Percentiles rank a stretch among this genome's conserved stretches.
Conservation (phyloP, 2,329 filamentous ascomycete species). For the Thelonectria blattea region DNA sequence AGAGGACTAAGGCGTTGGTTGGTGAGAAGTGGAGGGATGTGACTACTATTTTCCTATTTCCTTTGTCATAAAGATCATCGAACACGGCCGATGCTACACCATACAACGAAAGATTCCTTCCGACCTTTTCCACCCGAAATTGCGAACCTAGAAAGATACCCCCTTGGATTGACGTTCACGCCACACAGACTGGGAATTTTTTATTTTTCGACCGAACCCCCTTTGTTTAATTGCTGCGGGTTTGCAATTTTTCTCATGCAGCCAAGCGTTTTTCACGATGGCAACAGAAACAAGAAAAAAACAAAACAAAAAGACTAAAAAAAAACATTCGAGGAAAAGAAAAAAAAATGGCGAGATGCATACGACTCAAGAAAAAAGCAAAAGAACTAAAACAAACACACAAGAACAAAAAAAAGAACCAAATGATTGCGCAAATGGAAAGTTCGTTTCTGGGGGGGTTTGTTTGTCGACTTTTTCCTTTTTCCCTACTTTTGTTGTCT, state of each 20-base stretch:
- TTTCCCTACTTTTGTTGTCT: constrained; percentile 1
- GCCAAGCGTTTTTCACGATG: constrained; percentile 3
- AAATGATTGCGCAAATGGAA: constrained; percentile 16
- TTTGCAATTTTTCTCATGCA: constrained; percentile 23
- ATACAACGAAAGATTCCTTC: constrained; percentile 33
- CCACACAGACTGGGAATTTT: constrained; percentile 37
- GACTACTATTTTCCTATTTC: constrained; percentile 31
- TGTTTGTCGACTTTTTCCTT: constrained; percentile 17
- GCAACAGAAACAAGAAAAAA: constrained; percentile 5
- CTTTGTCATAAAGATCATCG: constrained; percentile 36
- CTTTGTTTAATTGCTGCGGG: constrained; percentile 15
- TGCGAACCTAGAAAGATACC: constrained; percentile 51
- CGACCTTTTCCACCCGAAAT: constrained; percentile 39
- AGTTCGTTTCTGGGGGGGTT: constrained; percentile 20
- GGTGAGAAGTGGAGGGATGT: constrained; percentile 6
- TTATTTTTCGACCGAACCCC: constrained; percentile 5
- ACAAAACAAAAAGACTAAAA: constrained; percentile 12
- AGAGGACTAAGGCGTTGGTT: constrained; percentile 45
- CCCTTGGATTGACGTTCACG: constrained; percentile 44
- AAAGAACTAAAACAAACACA: constrained; percentile 2
- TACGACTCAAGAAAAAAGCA: constrained; percentile 14
- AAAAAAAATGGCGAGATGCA: constrained; percentile 15
- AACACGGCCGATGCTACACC: constrained; percentile 35
- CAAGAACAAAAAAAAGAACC: constrained; percentile 25
- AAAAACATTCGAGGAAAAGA: constrained; percentile 9